phyloP scores from a whole-genome alignment of 352 stramenopile species.

The Phytophthora pisi region DNA sequence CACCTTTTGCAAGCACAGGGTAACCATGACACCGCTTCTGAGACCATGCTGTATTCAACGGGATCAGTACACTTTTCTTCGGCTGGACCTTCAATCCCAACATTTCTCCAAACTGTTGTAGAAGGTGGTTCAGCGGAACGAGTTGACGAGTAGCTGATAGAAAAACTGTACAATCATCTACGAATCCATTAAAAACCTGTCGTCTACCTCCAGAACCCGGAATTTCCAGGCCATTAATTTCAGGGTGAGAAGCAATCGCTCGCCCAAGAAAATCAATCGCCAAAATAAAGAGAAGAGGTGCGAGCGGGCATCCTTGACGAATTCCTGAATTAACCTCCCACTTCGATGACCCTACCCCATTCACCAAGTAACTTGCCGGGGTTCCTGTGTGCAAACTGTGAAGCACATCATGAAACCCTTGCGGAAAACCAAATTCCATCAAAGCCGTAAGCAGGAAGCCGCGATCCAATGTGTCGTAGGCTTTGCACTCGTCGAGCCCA shows the following conservation, averaged over 20 bases:
- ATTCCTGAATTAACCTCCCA: conserved; percentile 5
- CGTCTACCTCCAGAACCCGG: neutral
- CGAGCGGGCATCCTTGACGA: conserved; percentile 11
- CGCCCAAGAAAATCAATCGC: conserved; percentile 1
- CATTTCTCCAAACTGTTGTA: conserved; percentile 3
- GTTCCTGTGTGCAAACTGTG: conserved; percentile 6
- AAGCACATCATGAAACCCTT: conserved; percentile 1
- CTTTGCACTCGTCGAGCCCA: conserved; percentile 9
- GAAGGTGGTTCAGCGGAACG: neutral
- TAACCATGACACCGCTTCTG: neutral
- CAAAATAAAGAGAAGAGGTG: conserved; percentile 8
- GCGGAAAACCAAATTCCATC: conserved; percentile 2
- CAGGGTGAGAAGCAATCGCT: neutral
- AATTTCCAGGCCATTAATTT: conserved; percentile 5
- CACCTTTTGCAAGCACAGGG: conserved; percentile 1
- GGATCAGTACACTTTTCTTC: conserved; percentile 6
- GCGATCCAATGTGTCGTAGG: conserved; percentile 9
- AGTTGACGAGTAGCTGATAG: neutral
- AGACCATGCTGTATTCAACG: neutral
- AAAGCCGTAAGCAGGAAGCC: conserved; percentile 1
- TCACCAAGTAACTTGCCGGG: conserved; percentile 12
- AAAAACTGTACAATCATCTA: conserved; percentile 15
- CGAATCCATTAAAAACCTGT: conserved; percentile 8
- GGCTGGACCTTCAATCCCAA: conserved; percentile 12
- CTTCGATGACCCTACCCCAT: conserved; percentile 8